Base-by-base conservation (phyloP, 1,139 yeast genomes). In the Debaryomyces sp. region DNA sequence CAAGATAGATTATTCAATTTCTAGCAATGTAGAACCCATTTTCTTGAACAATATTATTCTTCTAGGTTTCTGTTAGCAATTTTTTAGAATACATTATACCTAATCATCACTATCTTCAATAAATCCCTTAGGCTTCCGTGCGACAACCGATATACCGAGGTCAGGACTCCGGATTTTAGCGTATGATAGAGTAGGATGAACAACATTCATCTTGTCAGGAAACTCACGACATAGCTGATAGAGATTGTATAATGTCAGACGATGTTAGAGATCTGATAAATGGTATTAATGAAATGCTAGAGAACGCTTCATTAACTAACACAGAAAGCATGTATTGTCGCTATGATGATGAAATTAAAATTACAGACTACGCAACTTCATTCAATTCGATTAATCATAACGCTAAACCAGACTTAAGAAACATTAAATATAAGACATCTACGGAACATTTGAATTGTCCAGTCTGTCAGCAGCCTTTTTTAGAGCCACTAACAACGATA, bases 381-480 rank as follows among this genome's bases (percentile, higher is more conserved):
- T 67, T 65, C 45, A 59, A 68, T 46, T 41, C 64, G 5, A 34
- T 29, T 4, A 42, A 45, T 15, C 47, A 47, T 10, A 46, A 50
- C 18, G 63, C 57, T 42, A 58, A 54, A 36, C 75, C 76, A 1
- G 78, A 73, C 50, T 49, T 71, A 39, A 56, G 78, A 44, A 70
- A 67, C 45, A 57, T 64, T 46, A 66, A 60, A 46, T 75, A 74
- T 51, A 58, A 63, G 38, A 68, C 68, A 45, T 59, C 57, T 60
- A 82, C 71, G 21, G 88, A 83, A 33, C 86, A 84, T 60, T 61
- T 81, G 47, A 71, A 67, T 48, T 82, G 87, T 55, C 85, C 86
- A 3, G 73, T 82, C 8, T 82, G 87, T 55, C 83, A 80, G 53
- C 77, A 77, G 47, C 85, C 86, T 3, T 80, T 81, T 54, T 66